phyloP scores from a whole-genome alignment of 495 filamentous ascomycete genomes.

The Penicillium tannophilum region DNA sequence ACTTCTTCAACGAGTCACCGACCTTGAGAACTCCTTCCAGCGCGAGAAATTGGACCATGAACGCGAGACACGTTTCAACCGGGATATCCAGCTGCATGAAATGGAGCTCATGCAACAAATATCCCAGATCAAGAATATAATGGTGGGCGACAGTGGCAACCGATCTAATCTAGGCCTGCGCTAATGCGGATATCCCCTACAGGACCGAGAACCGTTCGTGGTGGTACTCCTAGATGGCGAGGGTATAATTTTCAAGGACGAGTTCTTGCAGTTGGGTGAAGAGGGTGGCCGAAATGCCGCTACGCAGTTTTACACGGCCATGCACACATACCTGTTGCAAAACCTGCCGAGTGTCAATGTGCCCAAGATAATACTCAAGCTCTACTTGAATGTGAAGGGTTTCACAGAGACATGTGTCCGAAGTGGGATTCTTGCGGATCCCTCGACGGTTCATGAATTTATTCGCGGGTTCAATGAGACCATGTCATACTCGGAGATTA shows the following conservation, averaged over 20 bases:
- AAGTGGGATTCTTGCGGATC: slow-evolving; percentile 56
- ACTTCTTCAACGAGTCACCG: slow-evolving; percentile 49
- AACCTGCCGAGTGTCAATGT: slow-evolving; percentile 48
- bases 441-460: slow-evolving; percentile 64
- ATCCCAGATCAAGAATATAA: slow-evolving; percentile 49
- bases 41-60: slow-evolving; percentile 55
- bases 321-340: slow-evolving; percentile 50
- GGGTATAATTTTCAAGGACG: slow-evolving; percentile 73
- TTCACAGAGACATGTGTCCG: slow-evolving; percentile 61
- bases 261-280: slow-evolving; percentile 62
- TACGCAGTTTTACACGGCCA: slow-evolving; percentile 55
- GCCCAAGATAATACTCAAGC: slow-evolving; percentile 65
- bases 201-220: slow-evolving; percentile 78
- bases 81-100: slow-evolving; percentile 55
- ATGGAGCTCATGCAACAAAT: slow-evolving; percentile 56
- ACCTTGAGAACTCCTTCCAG: slow-evolving; percentile 48
- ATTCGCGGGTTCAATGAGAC: slow-evolving; percentile 75
- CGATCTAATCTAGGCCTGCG: slow-evolving; percentile 6
- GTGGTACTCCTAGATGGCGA: slow-evolving; percentile 78
- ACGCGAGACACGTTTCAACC: slow-evolving; percentile 57
- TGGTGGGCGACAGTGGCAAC: slow-evolving; percentile 37
- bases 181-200: slow-evolving; percentile 25
- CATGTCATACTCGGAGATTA: slow-evolving; percentile 69
- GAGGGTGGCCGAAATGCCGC: slow-evolving; percentile 74
- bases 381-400: slow-evolving; percentile 69